Percentiles rank a stretch among this genome's conserved stretches.
These are phyloP conservation scores for Lachancea dasiensis DNA, from an alignment of 805 yeast genomes.

Conservation along the genomic window DNA sequence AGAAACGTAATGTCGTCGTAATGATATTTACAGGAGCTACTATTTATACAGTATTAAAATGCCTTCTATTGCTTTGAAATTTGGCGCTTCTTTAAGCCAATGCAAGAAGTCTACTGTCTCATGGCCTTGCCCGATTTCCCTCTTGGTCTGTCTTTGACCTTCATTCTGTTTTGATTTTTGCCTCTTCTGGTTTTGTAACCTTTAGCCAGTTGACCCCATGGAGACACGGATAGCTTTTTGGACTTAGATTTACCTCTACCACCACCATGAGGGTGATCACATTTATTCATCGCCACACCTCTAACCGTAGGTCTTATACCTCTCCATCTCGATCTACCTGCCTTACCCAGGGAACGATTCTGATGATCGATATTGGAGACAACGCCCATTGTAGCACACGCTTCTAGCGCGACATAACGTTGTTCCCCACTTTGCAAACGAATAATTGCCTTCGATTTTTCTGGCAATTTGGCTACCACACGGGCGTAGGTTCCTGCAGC, in stretches of 20 bases:
- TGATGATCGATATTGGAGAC: constrained; percentile 92
- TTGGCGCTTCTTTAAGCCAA: background rate
- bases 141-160: constrained; percentile 89
- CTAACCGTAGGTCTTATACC: constrained; percentile 94
- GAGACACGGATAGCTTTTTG: constrained; percentile 86
- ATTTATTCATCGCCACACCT: constrained; percentile 97
- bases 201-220: constrained; percentile 92
- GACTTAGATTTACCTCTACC: constrained; percentile 99
- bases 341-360: constrained; percentile 86
- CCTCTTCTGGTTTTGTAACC: constrained; percentile 94
- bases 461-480: constrained; percentile 70
- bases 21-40: constrained; percentile 1
- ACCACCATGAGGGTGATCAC: constrained; percentile 99
- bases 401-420: constrained; percentile 76
- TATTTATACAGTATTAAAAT: constrained; percentile 1
- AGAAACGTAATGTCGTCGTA: background rate
- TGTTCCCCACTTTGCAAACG: constrained; percentile 90
- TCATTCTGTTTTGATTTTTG: constrained; percentile 73
- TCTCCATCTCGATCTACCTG: constrained; percentile 87
- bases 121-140: constrained; percentile 41
- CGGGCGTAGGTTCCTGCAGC: constrained; percentile 95
- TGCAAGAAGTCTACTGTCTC: constrained; percentile 5
- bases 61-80: background rate
- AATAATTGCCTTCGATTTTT: constrained; percentile 64
- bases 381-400: constrained; percentile 90